phyloP scores from a whole-genome alignment of 805 yeast species.

The Candida maris region DNA sequence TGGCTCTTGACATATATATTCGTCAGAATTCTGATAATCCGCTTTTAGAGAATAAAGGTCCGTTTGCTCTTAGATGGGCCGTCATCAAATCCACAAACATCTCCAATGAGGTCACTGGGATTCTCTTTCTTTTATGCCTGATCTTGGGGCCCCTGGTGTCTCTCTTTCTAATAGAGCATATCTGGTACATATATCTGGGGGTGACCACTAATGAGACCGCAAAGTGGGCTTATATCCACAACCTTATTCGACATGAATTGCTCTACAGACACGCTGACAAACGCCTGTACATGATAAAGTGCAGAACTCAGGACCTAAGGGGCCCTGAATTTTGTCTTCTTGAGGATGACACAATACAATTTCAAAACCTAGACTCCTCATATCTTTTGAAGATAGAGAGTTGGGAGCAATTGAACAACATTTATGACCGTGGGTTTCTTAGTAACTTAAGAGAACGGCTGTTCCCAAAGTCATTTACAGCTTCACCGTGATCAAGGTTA shows the following conservation, averaged over 20 bases:
- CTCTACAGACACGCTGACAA: constrained; percentile 25
- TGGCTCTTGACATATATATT: constrained; percentile 18
- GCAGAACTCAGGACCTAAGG: neutral
- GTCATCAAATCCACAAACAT: constrained; percentile 28
- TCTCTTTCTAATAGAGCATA: constrained; percentile 38
- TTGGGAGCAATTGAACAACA: constrained; percentile 37
- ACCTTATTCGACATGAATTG: constrained; percentile 29
- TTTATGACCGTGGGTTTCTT: constrained; percentile 49
- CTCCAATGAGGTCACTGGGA: constrained; percentile 39
- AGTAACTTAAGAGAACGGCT: constrained; percentile 37
- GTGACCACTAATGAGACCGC: constrained; percentile 54
- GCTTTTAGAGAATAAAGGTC: constrained; percentile 15
- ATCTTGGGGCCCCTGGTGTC: constrained; percentile 36
- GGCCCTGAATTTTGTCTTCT: neutral
- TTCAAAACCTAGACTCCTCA: neutral
- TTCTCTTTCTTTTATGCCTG: constrained; percentile 37
- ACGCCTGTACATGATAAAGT: neutral
- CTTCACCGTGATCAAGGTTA: neutral
- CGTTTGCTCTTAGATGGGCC: constrained; percentile 19
- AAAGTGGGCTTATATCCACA: constrained; percentile 51
- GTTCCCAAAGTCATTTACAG: constrained; percentile 17
- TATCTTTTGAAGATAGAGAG: constrained; percentile 10
- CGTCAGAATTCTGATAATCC: constrained; percentile 10
- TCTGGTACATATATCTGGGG: constrained; percentile 49
- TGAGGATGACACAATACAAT: neutral